Conservation (phyloP, 179 eudicot genomes). For the Beta lomatogona region DNA sequence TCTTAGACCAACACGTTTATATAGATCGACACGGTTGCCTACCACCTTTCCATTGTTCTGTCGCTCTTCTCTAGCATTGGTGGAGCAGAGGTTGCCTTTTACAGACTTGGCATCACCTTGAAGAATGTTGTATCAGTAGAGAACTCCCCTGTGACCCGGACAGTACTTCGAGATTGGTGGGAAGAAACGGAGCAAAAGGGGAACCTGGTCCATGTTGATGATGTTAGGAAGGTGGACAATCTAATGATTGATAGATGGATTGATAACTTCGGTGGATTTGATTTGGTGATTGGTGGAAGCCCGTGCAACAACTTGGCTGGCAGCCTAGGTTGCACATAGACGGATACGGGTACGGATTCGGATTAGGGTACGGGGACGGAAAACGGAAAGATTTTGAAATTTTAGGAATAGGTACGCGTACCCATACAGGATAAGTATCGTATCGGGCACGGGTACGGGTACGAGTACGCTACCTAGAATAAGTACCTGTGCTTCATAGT, state of each 20-base stretch:
- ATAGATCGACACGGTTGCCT: slow-evolving; percentile 85
- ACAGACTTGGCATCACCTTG: slow-evolving; percentile 62
- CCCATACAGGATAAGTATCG: no score
- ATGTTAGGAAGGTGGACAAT: slow-evolving; percentile 38
- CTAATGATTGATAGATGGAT: slow-evolving; percentile 35
- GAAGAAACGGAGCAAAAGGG: slow-evolving; percentile 70
- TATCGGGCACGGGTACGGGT: no score
- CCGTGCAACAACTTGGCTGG: slow-evolving; percentile 86
- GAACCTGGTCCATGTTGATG: slow-evolving; percentile 48
- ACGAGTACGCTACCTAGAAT: no score
- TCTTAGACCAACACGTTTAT: neutral
- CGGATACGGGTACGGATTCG: no score
- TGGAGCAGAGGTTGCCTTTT: slow-evolving; percentile 86
- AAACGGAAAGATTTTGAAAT: no score
- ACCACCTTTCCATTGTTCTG: slow-evolving; percentile 70
- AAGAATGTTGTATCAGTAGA: slow-evolving; percentile 74
- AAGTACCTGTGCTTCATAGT: no score
- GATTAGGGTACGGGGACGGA: no score
- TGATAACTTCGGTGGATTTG: slow-evolving; percentile 52
- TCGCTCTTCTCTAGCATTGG: slow-evolving; percentile 91
- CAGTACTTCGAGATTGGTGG: slow-evolving; percentile 71
- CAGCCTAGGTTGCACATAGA: no score
- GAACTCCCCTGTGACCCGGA: slow-evolving; percentile 50
- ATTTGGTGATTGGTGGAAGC: slow-evolving; percentile 80
- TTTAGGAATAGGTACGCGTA: no score